Percentiles rank a stretch among this genome's conserved stretches.
phyloP scores from a whole-genome alignment of 495 filamentous ascomycete species.

The Tricharina praecox region DNA sequence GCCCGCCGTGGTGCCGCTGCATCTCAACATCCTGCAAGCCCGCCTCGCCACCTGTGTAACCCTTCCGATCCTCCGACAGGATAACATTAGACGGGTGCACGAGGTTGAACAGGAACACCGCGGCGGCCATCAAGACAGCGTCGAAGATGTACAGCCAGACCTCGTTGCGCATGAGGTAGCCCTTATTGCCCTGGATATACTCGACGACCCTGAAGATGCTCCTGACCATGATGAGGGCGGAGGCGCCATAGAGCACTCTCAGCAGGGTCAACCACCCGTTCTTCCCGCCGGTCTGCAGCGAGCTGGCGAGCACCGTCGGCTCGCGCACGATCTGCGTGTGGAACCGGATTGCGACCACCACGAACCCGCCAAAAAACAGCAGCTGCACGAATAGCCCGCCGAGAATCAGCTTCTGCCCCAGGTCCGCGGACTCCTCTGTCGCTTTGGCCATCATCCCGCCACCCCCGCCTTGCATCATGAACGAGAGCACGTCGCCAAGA shows the following conservation, averaged over 20 bases:
- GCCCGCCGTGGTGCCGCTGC: too few species aligned
- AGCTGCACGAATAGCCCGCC: constrained; percentile 35
- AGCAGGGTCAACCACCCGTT: constrained; percentile 38
- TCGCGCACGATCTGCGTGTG: constrained; percentile 8
- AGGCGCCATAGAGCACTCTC: constrained; percentile 36
- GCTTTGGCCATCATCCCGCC: constrained; percentile 27
- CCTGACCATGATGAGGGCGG: constrained; percentile 42
- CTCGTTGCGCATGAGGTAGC: constrained; percentile 38
- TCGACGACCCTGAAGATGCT: constrained; percentile 46
- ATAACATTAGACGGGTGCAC: constrained; percentile 31
- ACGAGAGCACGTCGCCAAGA: constrained; percentile 31
- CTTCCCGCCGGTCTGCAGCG: not conserved
- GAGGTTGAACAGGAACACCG: constrained; percentile 35
- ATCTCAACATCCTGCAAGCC: too few species aligned
- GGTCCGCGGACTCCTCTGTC: constrained; percentile 15
- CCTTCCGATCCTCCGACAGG: not conserved
- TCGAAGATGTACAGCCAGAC: constrained; percentile 50
- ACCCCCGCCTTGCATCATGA: constrained; percentile 29
- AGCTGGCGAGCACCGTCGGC: not conserved
- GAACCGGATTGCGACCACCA: constrained; percentile 32
- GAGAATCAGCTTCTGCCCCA: constrained; percentile 34
- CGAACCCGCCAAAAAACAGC: constrained; percentile 38
- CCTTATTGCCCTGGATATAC: constrained; percentile 40
- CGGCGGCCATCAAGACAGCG: constrained; percentile 38
- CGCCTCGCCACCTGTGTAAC: too few species aligned